Percentiles rank a stretch among this genome's conserved stretches.
Evolutionary conservation across 768 basidiomycete species (phyloP).

Genomic region (Tremella mesenterica): DNA sequence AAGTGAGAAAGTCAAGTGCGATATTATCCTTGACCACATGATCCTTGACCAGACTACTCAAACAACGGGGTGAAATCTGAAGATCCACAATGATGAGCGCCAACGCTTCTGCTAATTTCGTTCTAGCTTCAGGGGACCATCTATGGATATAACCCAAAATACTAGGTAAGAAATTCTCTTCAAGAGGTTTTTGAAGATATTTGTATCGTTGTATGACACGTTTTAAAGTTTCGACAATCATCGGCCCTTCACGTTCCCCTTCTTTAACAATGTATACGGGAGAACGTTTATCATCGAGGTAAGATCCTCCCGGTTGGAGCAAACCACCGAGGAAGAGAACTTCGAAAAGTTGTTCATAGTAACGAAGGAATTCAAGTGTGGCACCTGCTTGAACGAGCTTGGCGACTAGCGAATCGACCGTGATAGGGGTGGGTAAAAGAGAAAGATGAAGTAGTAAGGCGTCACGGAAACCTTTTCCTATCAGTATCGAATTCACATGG

Average conservation of each 20-base stretch:
- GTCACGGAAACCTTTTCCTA: not conserved
- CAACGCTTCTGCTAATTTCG: conserved; percentile 71
- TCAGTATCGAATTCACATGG: not conserved
- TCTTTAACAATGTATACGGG: conserved; percentile 56
- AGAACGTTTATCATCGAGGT: conserved; percentile 68
- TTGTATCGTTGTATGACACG: conserved; percentile 97
- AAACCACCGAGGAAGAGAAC: conserved; percentile 90
- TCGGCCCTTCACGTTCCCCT: conserved; percentile 51
- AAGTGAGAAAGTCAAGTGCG: conserved; percentile 63
- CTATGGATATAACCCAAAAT: conserved; percentile 66
- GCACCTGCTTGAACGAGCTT: conserved; percentile 79
- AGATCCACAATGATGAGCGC: conserved; percentile 79
- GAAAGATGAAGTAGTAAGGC: conserved; percentile 6
- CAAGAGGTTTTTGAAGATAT: conserved; percentile 95
- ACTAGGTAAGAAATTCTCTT: conserved; percentile 68
- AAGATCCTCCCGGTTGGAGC: conserved; percentile 88
- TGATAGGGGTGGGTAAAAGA: conserved; percentile 34
- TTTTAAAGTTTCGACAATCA: conserved; percentile 82
- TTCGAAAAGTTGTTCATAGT: conserved; percentile 94
- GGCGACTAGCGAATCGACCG: conserved; percentile 34
- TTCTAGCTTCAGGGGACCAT: conserved; percentile 66
- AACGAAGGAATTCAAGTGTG: conserved; percentile 90
- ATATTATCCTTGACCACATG: conserved; percentile 92
- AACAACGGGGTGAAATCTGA: conserved; percentile 64
- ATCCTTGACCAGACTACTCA: conserved; percentile 79